A percentile compares a stretch with the other conserved stretches of the same genome.
Evolutionary conservation across 768 basidiomycete species (phyloP).

Genomic region (Phylloporus arenicola): DNA sequence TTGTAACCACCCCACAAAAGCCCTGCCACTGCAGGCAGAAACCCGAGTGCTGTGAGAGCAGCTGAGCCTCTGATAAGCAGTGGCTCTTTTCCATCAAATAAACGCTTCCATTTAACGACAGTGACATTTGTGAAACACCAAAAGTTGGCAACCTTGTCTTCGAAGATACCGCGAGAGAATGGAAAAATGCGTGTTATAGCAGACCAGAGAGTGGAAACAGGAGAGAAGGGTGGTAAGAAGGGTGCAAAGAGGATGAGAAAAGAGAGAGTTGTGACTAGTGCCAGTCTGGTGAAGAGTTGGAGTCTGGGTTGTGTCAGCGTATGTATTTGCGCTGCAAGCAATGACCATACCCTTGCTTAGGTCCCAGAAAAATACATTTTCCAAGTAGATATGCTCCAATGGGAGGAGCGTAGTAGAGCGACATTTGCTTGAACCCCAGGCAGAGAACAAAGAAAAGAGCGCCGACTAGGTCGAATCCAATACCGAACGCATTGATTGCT

Average conservation of each 20-base stretch:
- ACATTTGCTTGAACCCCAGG: conserved; percentile 94
- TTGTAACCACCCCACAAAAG: conserved; percentile 37
- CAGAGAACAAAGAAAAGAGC: conserved; percentile 79
- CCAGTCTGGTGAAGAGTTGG: conserved; percentile 63
- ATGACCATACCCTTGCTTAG: conserved; percentile 53
- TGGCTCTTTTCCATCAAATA: conserved; percentile 35
- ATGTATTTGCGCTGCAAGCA: background rate
- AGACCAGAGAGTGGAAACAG: conserved; percentile 45
- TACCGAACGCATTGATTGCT: conserved; percentile 64
- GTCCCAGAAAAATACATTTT: conserved; percentile 83
- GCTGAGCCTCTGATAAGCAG: conserved; percentile 64
- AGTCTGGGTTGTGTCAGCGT: conserved; percentile 24
- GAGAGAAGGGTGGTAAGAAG: conserved; percentile 67
- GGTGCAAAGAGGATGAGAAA: conserved; percentile 74
- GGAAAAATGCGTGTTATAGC: conserved; percentile 85
- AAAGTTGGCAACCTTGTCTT: conserved; percentile 96
- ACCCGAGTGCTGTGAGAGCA: conserved; percentile 61
- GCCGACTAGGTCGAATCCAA: conserved; percentile 65
- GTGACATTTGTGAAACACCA: conserved; percentile 90
- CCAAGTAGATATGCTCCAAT: conserved; percentile 88
- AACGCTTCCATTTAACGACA: conserved; percentile 72
- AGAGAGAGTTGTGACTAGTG: conserved; percentile 50
- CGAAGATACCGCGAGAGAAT: conserved; percentile 84
- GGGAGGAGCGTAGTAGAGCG: conserved; percentile 87
- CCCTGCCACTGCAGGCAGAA: conserved; percentile 55